Conservation (phyloP, 352 stramenopile species). For the Phytophthora megakarya region DNA sequence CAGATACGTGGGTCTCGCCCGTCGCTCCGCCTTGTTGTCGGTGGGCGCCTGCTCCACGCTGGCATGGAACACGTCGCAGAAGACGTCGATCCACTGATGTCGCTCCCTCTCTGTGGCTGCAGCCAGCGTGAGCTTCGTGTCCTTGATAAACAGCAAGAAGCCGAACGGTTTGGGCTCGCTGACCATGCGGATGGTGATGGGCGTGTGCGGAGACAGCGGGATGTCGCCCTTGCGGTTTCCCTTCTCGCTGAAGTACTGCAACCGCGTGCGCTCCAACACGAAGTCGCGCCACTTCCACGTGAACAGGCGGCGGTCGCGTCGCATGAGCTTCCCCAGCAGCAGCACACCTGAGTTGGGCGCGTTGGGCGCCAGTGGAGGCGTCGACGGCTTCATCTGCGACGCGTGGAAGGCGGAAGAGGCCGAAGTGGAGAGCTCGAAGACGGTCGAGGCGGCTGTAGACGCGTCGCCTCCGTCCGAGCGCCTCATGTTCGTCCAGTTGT, state of each 20-base stretch:
- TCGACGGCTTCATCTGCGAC: conserved; percentile 14
- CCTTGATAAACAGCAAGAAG: conserved; percentile 79
- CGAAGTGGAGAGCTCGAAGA: not conserved
- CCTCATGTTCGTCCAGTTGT: conserved; percentile 35
- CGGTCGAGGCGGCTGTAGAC: not conserved
- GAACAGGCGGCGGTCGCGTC: conserved; percentile 72
- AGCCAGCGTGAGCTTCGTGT: conserved; percentile 80
- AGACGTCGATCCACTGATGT: conserved; percentile 81
- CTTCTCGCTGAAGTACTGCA: conserved; percentile 84
- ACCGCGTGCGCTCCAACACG: conserved; percentile 63
- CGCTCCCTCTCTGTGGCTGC: conserved; percentile 71
- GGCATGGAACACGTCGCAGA: conserved; percentile 76
- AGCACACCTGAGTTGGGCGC: conserved; percentile 37
- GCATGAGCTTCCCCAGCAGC: conserved; percentile 76
- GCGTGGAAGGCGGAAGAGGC: not conserved
- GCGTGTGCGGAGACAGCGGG: conserved; percentile 56
- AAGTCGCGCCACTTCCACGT: conserved; percentile 89
- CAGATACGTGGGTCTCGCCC: conserved; percentile 67
- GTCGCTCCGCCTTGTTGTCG: conserved; percentile 64
- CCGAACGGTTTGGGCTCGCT: conserved; percentile 73
- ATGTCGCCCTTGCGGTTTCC: conserved; percentile 79
- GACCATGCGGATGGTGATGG: conserved; percentile 74
- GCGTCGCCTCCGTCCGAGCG: conserved; percentile 22
- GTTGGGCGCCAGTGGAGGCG: conserved; percentile 5
- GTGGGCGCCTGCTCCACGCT: conserved; percentile 61